Conservation (phyloP, 148 eudicot species). For the Chenopodium berlandieri region DNA sequence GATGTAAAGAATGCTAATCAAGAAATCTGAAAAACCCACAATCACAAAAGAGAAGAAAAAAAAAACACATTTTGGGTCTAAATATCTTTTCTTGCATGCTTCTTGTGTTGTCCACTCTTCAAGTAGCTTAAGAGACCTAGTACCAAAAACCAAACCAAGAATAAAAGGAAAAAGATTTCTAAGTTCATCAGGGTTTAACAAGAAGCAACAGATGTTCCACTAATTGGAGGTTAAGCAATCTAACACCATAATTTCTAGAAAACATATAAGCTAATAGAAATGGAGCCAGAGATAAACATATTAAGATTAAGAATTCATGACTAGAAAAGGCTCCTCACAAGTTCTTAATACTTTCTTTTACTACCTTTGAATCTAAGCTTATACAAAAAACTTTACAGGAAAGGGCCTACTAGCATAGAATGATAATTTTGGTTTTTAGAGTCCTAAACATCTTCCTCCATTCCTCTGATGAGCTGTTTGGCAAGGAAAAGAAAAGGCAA, state of each 20-base stretch:
- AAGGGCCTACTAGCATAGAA: not conserved
- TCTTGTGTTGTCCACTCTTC: not conserved
- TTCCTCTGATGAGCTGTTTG: not conserved
- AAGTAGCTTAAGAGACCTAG: conserved; percentile 6
- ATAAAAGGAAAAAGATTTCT: not conserved
- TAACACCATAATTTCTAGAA: not conserved
- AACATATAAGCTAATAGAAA: not conserved
- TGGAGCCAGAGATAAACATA: not conserved
- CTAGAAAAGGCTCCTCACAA: not conserved
- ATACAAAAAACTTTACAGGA: not conserved
- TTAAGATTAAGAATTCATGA: not conserved
- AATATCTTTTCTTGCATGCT: not conserved
- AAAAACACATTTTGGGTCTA: not conserved
- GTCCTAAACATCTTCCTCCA: not conserved
- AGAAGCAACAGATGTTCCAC: conserved; percentile 2
- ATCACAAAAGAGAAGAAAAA: not conserved
- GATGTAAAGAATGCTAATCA: not conserved
- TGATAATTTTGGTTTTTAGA: not conserved
- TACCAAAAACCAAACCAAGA: not conserved
- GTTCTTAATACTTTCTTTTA: not conserved
- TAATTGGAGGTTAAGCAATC: not conserved
- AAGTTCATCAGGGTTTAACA: not conserved
- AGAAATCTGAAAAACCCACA: not conserved
- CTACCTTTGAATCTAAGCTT: not conserved
- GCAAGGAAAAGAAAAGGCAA: not conserved